Evolutionary conservation across 2,329 filamentous ascomycete species (phyloP).

Genomic region (Polychaeton citri): DNA sequence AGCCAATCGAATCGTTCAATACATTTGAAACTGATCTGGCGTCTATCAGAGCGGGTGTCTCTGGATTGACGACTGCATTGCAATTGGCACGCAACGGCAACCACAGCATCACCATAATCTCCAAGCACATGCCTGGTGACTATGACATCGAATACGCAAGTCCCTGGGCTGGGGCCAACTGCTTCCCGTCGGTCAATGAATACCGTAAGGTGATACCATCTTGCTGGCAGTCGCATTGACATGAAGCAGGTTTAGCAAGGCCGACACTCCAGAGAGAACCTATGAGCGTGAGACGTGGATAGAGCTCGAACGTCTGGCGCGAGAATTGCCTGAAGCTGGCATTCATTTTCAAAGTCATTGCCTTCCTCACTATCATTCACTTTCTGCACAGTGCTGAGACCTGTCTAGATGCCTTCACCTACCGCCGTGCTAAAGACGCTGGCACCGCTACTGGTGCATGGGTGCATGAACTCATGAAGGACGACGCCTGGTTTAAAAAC

Average conservation of each 20-base stretch:
- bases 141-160: slow-evolving; percentile 85
- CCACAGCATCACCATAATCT: slow-evolving; percentile 55
- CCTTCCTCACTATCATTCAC: no score
- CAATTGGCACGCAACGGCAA: slow-evolving; percentile 43
- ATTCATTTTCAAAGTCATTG: slow-evolving; percentile 62
- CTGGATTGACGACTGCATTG: slow-evolving; percentile 52
- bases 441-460: slow-evolving; percentile 39
- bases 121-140: slow-evolving; percentile 88
- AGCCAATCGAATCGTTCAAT: no score
- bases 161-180: slow-evolving; percentile 78
- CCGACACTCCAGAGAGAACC: slow-evolving; percentile 24
- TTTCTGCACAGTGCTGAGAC: no score
- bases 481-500: slow-evolving; percentile 60
- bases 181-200: slow-evolving; percentile 43
- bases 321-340: slow-evolving; percentile 60
- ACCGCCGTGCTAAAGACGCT: slow-evolving; percentile 51
- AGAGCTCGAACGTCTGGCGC: slow-evolving; percentile 30
- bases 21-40: no score
- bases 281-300: slow-evolving; percentile 33
- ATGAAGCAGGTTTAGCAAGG: slow-evolving; percentile 9
- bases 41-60: slow-evolving; percentile 45
- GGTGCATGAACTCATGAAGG: slow-evolving; percentile 51
- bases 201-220: no score
- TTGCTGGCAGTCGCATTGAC: no score
- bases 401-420: slow-evolving; percentile 37